Evolutionary conservation across 176 grass and related monocot species (phyloP).

Genomic region (Raddia guianensis): DNA sequence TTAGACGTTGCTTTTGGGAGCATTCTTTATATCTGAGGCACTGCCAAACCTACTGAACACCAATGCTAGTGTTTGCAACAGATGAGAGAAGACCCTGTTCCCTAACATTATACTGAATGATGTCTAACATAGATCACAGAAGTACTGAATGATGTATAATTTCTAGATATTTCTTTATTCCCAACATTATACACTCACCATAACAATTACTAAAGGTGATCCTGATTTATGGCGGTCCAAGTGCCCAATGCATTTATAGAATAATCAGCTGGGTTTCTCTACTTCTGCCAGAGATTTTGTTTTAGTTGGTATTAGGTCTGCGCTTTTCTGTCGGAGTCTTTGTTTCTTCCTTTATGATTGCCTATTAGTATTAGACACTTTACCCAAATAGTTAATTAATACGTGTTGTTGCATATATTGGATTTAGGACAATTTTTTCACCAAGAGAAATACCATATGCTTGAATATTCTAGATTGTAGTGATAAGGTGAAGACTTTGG

Average conservation of each 20-base stretch:
- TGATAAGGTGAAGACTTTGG: not conserved
- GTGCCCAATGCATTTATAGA: slow-evolving; percentile 1
- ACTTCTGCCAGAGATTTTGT: not conserved
- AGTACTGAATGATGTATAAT: not conserved
- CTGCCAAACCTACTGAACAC: not conserved
- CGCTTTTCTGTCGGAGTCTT: not conserved
- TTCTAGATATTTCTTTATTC: slow-evolving; percentile 21
- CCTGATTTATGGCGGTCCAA: not conserved
- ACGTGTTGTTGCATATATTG: not conserved
- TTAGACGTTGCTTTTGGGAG: not conserved
- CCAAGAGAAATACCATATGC: slow-evolving; percentile 1
- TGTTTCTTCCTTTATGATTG: not conserved
- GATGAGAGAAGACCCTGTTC: not conserved
- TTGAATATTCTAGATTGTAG: not conserved
- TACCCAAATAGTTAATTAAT: slow-evolving; percentile 20
- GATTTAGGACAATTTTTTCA: slow-evolving; percentile 2
- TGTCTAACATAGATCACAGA: not conserved
- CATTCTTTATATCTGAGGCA: not conserved
- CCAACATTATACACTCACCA: not conserved
- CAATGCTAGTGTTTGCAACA: not conserved
- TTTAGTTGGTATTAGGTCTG: not conserved
- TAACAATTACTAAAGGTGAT: slow-evolving; percentile 1
- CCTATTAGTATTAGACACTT: not conserved
- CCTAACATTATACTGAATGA: no score
- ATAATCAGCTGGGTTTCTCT: not conserved